Evolutionary conservation across 2,329 filamentous ascomycete species (phyloP).

Genomic region (Pseudogymnoascus sp.): DNA sequence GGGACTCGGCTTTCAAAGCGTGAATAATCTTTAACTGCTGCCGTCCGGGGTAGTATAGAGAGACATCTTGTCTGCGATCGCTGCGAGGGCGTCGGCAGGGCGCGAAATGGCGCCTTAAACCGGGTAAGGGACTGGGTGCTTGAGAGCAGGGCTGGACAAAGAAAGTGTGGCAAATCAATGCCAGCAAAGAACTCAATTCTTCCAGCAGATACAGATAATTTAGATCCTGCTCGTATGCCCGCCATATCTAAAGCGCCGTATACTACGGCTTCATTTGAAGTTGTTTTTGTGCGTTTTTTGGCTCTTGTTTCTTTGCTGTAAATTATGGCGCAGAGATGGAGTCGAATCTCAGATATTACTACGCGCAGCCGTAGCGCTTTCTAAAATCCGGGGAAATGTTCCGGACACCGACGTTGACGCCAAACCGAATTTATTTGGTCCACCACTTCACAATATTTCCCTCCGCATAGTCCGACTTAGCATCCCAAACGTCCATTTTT

Average conservation of each 20-base stretch:
- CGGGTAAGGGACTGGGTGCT: neutral
- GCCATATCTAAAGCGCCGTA: neutral
- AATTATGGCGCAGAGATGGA: neutral
- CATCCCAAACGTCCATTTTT: neutral
- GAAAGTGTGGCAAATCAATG: conserved; percentile 38
- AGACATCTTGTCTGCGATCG: neutral
- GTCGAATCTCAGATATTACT: neutral
- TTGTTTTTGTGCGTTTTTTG: neutral
- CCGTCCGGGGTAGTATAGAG: neutral
- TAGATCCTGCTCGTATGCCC: conserved; percentile 5
- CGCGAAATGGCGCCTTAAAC: neutral
- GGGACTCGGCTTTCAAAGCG: neutral
- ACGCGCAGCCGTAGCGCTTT: neutral
- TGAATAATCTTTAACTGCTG: neutral
- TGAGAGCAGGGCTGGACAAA: conserved; percentile 36
- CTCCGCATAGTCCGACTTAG: neutral
- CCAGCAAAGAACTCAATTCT: conserved; percentile 12
- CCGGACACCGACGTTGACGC: neutral
- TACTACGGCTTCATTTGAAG: conserved; percentile 7
- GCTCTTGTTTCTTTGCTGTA: neutral
- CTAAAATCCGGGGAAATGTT: conserved; percentile 9
- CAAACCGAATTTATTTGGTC: conserved; percentile 6
- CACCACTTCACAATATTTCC: neutral
- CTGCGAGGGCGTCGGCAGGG: neutral
- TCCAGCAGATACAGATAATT: neutral